Evolutionary conservation across 2,329 filamentous ascomycete species (phyloP).

Genomic region (Aspergillus cejpii): DNA sequence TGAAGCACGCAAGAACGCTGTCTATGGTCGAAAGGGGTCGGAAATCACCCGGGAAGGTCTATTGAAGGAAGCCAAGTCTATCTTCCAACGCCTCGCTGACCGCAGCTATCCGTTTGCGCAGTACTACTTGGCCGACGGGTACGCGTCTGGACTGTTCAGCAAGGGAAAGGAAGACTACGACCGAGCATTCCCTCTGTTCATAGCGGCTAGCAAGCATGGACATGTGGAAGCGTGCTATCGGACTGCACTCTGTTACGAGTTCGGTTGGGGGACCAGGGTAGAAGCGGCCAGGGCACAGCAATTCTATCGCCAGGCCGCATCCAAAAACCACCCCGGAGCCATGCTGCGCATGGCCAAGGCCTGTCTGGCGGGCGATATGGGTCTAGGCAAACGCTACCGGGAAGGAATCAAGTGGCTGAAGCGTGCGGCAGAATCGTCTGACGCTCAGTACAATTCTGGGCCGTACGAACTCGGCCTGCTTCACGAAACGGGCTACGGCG

Average conservation of each 20-base stretch:
- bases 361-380: constrained; percentile 82
- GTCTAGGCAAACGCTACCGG: constrained; percentile 70
- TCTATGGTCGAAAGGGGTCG: constrained; percentile 21
- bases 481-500: constrained; percentile 88
- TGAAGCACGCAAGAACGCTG: constrained; percentile 21
- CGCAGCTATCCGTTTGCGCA: constrained; percentile 93
- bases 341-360: constrained; percentile 89
- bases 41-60: constrained; percentile 57
- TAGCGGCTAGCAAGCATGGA: constrained; percentile 90
- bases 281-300: constrained; percentile 89
- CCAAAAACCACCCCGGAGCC: constrained; percentile 90
- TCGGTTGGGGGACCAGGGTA: constrained; percentile 90
- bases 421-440: constrained; percentile 80
- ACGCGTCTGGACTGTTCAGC: constrained; percentile 87
- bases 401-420: constrained; percentile 97
- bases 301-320: constrained; percentile 81
- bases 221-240: constrained; percentile 95
- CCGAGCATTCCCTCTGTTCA: constrained; percentile 84
- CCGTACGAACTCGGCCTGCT: constrained; percentile 84
- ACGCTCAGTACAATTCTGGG: constrained; percentile 83
- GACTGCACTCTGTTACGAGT: constrained; percentile 91
- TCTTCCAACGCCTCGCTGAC: constrained; percentile 78
- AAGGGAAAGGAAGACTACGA: constrained; percentile 91
- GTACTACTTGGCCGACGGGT: constrained; percentile 94
- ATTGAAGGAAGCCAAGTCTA: constrained; percentile 78